A percentile compares a stretch with the other conserved stretches of the same genome.
Evolutionary conservation across 192 early-diverging fungal species (phyloP).

Genomic region (Powellomyces hirtus): DNA sequence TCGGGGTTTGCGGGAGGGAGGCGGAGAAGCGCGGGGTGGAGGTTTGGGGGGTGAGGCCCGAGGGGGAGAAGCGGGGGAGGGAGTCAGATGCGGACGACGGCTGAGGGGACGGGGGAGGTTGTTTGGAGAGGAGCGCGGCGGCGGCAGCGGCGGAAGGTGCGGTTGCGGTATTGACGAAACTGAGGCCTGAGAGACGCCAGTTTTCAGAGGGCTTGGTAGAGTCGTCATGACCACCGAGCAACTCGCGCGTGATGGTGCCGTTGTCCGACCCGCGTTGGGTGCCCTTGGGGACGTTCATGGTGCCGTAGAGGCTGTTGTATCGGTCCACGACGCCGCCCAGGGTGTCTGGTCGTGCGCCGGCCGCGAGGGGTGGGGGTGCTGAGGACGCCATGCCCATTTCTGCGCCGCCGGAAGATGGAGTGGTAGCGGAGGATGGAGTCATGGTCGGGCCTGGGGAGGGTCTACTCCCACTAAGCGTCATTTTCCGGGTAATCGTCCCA

Average conservation of each 20-base stretch:
- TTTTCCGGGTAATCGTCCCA: not conserved
- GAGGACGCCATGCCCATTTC: not conserved
- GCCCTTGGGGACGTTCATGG: not conserved
- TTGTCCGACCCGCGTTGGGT: constrained; percentile 1
- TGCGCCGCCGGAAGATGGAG: not conserved
- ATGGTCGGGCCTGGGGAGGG: too few relatives aligned
- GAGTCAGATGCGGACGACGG: not conserved
- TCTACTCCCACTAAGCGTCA: not conserved
- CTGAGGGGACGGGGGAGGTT: not conserved
- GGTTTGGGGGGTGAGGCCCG: not conserved
- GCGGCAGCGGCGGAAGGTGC: not conserved
- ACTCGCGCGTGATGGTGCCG: constrained; percentile 1
- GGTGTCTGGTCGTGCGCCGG: not conserved
- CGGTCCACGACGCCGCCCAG: not conserved
- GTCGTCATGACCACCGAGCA: too few relatives aligned
- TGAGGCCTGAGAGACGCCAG: not conserved
- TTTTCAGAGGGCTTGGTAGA: too few relatives aligned
- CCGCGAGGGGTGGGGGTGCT: not conserved
- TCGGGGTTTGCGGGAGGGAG: not conserved
- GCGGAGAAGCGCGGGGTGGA: not conserved
- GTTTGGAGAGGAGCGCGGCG: not conserved
- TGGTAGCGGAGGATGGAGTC: too few relatives aligned
- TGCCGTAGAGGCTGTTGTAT: not conserved
- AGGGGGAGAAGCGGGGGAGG: constrained; percentile 6
- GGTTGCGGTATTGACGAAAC: not conserved